phyloP scores from a whole-genome alignment of 2,329 filamentous ascomycete genomes.

The Arthroderma sp. region DNA sequence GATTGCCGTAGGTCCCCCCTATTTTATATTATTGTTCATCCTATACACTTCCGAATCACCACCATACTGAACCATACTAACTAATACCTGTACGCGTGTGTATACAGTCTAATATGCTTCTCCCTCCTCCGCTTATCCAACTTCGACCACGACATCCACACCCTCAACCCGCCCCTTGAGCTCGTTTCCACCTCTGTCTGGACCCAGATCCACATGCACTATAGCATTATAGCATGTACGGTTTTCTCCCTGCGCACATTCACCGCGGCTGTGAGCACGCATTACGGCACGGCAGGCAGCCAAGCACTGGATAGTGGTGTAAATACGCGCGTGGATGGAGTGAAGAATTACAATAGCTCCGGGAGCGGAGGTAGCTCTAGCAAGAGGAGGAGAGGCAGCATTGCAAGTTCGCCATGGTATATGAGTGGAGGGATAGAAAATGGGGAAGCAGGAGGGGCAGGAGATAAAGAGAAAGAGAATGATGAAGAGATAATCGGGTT shows the following conservation, averaged over 20 bases:
- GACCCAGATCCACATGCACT: conserved; percentile 24
- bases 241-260: conserved; percentile 25
- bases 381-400: background rate
- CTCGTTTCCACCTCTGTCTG: conserved; percentile 22
- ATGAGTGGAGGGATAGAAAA: background rate
- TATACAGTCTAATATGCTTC: conserved; percentile 23
- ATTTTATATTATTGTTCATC: no score
- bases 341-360: no score
- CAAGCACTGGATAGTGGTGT: conserved; percentile 13
- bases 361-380: background rate
- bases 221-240: conserved; percentile 25
- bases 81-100: conserved; percentile 4
- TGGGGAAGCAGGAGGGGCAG: background rate
- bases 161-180: conserved; percentile 23
- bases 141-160: conserved; percentile 17
- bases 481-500: no score
- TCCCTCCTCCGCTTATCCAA: conserved; percentile 24
- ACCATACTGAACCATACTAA: no score
- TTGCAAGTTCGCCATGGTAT: background rate
- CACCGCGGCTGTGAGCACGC: conserved; percentile 24
- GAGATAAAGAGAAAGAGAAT: background rate
- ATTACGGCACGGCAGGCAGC: conserved; percentile 23
- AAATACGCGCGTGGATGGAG: conserved; percentile 1
- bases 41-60: no score
- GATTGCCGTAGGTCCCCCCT: conserved; percentile 23